Evolutionary conservation across 2,329 filamentous ascomycete genomes (phyloP).

Genomic region (Sporothrix pseudoabietina): DNA sequence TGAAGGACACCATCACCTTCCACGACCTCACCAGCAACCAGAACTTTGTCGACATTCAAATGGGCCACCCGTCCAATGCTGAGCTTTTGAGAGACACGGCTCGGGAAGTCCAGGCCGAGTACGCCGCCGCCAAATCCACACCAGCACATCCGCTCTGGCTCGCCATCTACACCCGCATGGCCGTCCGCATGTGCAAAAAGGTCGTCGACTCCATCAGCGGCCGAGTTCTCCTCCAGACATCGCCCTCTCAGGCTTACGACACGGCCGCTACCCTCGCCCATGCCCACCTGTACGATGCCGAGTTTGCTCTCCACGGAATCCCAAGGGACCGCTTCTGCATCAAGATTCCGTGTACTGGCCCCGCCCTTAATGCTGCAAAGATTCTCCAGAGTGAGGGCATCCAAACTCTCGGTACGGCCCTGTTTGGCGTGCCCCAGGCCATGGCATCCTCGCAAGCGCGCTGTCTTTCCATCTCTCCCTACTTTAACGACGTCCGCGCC

Average conservation of each 20-base stretch:
- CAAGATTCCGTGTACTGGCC: slow-evolving; percentile 55
- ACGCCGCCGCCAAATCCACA: slow-evolving; percentile 29
- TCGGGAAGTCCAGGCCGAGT: slow-evolving; percentile 49
- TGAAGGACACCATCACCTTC: slow-evolving; percentile 43
- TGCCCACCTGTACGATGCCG: slow-evolving; percentile 49
- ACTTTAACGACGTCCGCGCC: slow-evolving; percentile 52
- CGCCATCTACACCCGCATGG: slow-evolving; percentile 52
- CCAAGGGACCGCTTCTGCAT: slow-evolving; percentile 52
- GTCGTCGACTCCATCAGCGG: slow-evolving; percentile 51
- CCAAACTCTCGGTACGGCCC: slow-evolving; percentile 49
- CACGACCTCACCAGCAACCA: slow-evolving; percentile 57
- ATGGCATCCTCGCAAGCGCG: slow-evolving; percentile 53
- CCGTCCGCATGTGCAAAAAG: slow-evolving; percentile 51
- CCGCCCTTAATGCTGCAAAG: slow-evolving; percentile 50
- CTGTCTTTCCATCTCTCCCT: slow-evolving; percentile 53
- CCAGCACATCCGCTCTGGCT: slow-evolving; percentile 42
- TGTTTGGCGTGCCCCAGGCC: slow-evolving; percentile 53
- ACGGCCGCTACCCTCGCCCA: slow-evolving; percentile 50
- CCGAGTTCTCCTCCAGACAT: slow-evolving; percentile 53
- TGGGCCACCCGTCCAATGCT: slow-evolving; percentile 48
- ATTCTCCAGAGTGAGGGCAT: slow-evolving; percentile 50
- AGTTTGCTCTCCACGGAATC: slow-evolving; percentile 51
- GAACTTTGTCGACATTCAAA: slow-evolving; percentile 51
- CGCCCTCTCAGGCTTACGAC: slow-evolving; percentile 51
- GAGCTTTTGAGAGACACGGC: slow-evolving; percentile 47